phyloP scores from a whole-genome alignment of 208 protist species.

The Leishmania lainsoni region DNA sequence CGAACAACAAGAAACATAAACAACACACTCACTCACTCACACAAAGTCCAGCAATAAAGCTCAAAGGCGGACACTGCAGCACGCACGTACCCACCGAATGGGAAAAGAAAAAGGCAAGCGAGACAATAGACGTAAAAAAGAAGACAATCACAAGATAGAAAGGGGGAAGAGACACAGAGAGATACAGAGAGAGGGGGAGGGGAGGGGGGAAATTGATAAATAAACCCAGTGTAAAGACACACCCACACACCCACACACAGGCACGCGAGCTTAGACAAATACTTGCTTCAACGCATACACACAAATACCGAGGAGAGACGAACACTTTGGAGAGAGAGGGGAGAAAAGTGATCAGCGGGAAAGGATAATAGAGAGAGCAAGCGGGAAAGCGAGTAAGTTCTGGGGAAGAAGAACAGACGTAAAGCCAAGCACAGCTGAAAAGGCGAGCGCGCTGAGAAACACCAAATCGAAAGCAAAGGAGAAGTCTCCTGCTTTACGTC shows the following conservation, averaged over 20 bases:
- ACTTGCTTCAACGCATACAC: neutral
- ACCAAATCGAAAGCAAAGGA: neutral
- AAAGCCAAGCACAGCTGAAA: neutral
- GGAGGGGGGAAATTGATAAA: conserved; percentile 1
- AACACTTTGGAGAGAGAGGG: neutral
- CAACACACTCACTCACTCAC: neutral
- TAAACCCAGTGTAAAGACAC: neutral
- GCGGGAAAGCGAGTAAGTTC: neutral
- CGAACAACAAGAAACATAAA: neutral
- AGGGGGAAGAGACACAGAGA: neutral
- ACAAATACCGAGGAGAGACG: conserved; percentile 2
- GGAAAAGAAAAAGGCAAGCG: neutral
- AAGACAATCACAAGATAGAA: neutral
- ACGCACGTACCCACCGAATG: neutral
- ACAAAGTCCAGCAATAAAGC: neutral
- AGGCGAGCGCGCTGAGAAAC: neutral
- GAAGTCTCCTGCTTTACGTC: neutral
- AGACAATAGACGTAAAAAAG: neutral
- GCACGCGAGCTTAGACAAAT: neutral
- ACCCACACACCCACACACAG: neutral
- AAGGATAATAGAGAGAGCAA: neutral
- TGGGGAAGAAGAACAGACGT: neutral
- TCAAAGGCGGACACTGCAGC: neutral
- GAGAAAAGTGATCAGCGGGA: neutral
- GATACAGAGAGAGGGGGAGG: neutral